Evolutionary conservation across 2,329 filamentous ascomycete genomes (phyloP).

Genomic region (Rhynchosporium graminicola): DNA sequence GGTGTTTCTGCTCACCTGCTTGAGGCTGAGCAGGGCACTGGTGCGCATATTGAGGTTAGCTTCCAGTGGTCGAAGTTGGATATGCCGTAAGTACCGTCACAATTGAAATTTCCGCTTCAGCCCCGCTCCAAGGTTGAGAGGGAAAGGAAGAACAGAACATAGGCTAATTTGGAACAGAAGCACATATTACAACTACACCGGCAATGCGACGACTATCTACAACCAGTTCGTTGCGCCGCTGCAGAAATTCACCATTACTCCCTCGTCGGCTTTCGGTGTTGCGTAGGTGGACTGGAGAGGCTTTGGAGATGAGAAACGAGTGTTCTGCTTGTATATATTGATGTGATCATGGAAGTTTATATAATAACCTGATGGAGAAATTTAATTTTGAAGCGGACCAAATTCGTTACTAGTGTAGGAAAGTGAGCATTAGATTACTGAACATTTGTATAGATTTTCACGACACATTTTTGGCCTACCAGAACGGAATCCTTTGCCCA

Average conservation of each 20-base stretch:
- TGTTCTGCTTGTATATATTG: not conserved
- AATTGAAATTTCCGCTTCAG: too few relatives aligned
- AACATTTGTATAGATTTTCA: too few relatives aligned
- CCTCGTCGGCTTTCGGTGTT: constrained; percentile 4
- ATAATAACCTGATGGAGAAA: too few relatives aligned
- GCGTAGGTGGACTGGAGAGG: not conserved
- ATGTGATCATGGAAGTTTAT: not conserved
- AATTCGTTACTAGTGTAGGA: too few relatives aligned
- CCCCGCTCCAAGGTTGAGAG: not conserved
- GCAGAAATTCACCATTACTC: constrained; percentile 3
- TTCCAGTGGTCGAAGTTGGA: constrained; percentile 10
- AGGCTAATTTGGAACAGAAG: not conserved
- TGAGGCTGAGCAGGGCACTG: constrained; percentile 18
- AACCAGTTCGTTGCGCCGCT: constrained; percentile 2
- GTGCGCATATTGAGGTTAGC: constrained; percentile 25
- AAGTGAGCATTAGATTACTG: too few relatives aligned
- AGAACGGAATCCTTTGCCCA: too few relatives aligned
- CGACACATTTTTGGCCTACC: too few relatives aligned
- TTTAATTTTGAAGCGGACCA: too few relatives aligned
- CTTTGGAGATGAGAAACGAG: not conserved
- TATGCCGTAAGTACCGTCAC: not conserved
- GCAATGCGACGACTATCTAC: not conserved
- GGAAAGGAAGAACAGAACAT: too few relatives aligned
- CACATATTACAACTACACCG: constrained; percentile 3
- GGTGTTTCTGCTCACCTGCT: constrained; percentile 21